Evolutionary conservation across 176 grass and related monocot species (phyloP), one percentile per base, ranked within the genome.

Genomic region (Triticum dicoccoides): DNA sequence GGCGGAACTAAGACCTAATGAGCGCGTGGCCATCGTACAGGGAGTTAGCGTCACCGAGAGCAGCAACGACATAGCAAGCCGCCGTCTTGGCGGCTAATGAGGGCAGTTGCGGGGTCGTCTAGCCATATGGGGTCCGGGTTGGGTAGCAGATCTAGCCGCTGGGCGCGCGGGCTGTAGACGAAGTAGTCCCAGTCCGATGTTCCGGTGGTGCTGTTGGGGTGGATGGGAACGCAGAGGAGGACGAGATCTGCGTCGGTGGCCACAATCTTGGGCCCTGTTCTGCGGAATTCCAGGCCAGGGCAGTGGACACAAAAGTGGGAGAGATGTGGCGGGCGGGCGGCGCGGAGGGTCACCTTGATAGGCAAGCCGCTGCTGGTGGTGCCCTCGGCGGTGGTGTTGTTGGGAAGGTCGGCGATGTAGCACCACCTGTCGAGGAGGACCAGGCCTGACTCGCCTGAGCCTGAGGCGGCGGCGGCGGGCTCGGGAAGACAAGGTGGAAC

Each of bases 341-440:
- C 52, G 20, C 33, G 76, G 76, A 78, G 61, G 32, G 76, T 61
- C 20, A 61, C 32, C 52, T 37, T 58, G 52, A 78, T 78, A 8
- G 52, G 76, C 20, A 78, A 38, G 76, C 52, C 76, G 5, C 1
- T 78, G 76, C 54, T 78, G 2, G 32, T 78, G 76, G 54, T 61
- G 76, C 76, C 14, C 54, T 38, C 33, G 52, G 52, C 76, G 54
- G 76, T 78, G 54, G 52, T 61, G 54, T 7, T 38, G 76, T 78
- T 78, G 54, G 76, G 51, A 32, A 78, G 76, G 76, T 78, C 54
- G 33, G 32, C 76, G 76, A 78, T 78, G 76, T 59, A 38, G 76
- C 76, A 61, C 76, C 61, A 38, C 62, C 18, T 69, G 47, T 78
- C 74, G 45, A 85, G 63, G 62, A 77, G 63, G 20, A 78, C 37